A percentile compares a stretch with the other conserved stretches of the same genome.
Conservation (phyloP, 2,329 filamentous ascomycete genomes). For the Ilyonectria mors-panacis region DNA sequence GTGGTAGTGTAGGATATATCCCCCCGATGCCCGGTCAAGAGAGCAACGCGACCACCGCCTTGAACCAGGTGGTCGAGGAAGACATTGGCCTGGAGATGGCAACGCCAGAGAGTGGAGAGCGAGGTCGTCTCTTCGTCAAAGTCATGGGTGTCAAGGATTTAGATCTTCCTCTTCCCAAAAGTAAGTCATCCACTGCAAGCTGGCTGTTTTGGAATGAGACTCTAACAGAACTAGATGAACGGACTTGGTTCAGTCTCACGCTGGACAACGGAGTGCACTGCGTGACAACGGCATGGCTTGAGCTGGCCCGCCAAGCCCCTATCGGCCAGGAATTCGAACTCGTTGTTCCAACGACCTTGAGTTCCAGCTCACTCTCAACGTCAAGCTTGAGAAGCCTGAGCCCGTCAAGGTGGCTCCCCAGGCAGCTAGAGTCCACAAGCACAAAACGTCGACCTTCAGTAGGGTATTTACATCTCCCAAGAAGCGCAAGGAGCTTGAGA, state of each 20-base stretch:
- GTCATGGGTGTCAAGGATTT: constrained; percentile 98
- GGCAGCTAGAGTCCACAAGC: constrained; percentile 73
- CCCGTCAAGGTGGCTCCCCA: constrained; percentile 71
- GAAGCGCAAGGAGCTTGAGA: constrained; percentile 95
- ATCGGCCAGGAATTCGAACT: constrained; percentile 99
- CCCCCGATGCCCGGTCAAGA: constrained; percentile 91
- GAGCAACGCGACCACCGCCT: constrained; percentile 78
- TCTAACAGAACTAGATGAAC: constrained; percentile 75
- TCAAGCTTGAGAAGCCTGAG: constrained; percentile 86
- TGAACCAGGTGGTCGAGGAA: constrained; percentile 79
- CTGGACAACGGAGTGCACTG: constrained; percentile 99
- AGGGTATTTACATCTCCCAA: constrained; percentile 94
- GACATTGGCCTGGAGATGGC: constrained; percentile 70
- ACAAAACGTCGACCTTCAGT: constrained; percentile 91
- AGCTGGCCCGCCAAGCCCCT: constrained; percentile 90
- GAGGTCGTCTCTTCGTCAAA: constrained; percentile 95
- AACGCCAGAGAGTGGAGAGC: constrained; percentile 85
- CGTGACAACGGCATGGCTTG: constrained; percentile 95
- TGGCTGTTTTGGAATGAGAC: neutral
- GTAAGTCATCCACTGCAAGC: constrained; percentile 66
- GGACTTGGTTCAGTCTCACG: constrained; percentile 94
- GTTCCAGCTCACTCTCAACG: constrained; percentile 96
- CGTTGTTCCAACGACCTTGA: constrained; percentile 96
- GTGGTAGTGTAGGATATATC: constrained; percentile 69
- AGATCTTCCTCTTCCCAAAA: constrained; percentile 90